These are phyloP conservation scores for Lachancea sp. DNA, from an alignment of 805 yeast genomes.

Conservation along the genomic window DNA sequence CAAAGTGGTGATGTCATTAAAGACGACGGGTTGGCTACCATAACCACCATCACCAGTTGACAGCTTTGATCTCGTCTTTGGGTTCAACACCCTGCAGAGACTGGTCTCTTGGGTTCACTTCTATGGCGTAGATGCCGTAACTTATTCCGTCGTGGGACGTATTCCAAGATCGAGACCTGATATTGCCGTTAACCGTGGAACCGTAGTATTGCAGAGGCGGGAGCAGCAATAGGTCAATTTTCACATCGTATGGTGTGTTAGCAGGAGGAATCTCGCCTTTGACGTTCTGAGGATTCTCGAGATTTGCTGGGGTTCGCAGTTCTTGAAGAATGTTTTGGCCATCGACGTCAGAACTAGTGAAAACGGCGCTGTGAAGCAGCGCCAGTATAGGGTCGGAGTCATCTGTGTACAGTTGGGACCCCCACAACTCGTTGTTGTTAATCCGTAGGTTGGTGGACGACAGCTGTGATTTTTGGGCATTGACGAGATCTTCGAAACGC, in stretches of 20 bases:
- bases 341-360: conserved; percentile 30
- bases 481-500: conserved; percentile 17
- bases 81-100: background rate
- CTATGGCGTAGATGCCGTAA: conserved; percentile 45
- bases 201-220: conserved; percentile 62
- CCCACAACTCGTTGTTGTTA: conserved; percentile 66
- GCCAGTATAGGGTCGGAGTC: conserved; percentile 80
- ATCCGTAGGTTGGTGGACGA: conserved; percentile 37
- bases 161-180: conserved; percentile 72
- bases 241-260: conserved; percentile 26
- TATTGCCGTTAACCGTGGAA: conserved; percentile 61
- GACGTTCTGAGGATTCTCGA: conserved; percentile 28
- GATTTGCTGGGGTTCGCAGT: conserved; percentile 38
- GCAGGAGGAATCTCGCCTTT: conserved; percentile 23
- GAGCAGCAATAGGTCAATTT: conserved; percentile 40
- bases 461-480: conserved; percentile 33
- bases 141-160: conserved; percentile 75
- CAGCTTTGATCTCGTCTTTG: conserved; percentile 1
- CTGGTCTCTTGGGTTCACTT: conserved; percentile 24
- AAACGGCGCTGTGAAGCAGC: conserved; percentile 62
- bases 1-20: too few species aligned
- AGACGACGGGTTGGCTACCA: too few species aligned
- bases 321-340: conserved; percentile 23
- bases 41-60: conserved; percentile 2
- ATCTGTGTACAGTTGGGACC: conserved; percentile 87